phyloP scores from a whole-genome alignment of 2,329 filamentous ascomycete genomes.

The Exophiala aquamarina region DNA sequence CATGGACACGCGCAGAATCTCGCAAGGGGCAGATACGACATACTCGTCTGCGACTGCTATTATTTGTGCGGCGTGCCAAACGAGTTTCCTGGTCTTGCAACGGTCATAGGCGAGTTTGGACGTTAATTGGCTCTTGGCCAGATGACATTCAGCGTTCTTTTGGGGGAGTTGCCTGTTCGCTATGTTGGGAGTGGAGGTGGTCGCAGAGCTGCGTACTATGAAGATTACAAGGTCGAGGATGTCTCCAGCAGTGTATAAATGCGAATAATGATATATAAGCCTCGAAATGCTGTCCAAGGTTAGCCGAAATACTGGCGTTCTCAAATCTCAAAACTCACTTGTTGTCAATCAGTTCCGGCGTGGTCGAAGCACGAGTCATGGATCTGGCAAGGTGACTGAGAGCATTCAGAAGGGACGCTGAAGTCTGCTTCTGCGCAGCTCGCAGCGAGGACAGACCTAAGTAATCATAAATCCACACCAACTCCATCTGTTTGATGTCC shows the following conservation, averaged over 20 bases:
- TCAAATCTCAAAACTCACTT: constrained; percentile 13
- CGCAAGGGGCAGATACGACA: constrained; percentile 36
- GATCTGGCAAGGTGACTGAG: constrained; percentile 18
- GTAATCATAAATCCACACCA: constrained; percentile 20
- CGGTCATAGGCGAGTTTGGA: constrained; percentile 17
- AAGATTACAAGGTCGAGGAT: constrained; percentile 21
- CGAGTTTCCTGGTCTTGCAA: constrained; percentile 18
- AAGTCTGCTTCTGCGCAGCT: constrained; percentile 21
- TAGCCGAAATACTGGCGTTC: constrained; percentile 1
- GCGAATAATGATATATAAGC: constrained; percentile 22
- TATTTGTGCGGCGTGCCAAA: constrained; percentile 34
- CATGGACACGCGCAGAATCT: constrained; percentile 25
- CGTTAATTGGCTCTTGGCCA: constrained; percentile 14
- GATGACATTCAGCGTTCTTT: no score
- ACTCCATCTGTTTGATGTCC: constrained; percentile 24
- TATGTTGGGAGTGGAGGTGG: no score
- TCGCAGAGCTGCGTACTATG: constrained; percentile 18
- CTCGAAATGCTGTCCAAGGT: constrained; percentile 10
- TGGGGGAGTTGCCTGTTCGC: no score
- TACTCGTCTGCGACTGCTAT: constrained; percentile 50
- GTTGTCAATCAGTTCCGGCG: constrained; percentile 22
- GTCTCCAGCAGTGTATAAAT: constrained; percentile 22
- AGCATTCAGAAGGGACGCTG: constrained; percentile 19
- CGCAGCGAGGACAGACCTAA: constrained; percentile 17
- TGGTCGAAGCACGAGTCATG: constrained; percentile 17